Percentiles rank a stretch among this genome's conserved stretches.
phyloP scores from a whole-genome alignment of 139 green algal genomes.

The Chlorella sp. region DNA sequence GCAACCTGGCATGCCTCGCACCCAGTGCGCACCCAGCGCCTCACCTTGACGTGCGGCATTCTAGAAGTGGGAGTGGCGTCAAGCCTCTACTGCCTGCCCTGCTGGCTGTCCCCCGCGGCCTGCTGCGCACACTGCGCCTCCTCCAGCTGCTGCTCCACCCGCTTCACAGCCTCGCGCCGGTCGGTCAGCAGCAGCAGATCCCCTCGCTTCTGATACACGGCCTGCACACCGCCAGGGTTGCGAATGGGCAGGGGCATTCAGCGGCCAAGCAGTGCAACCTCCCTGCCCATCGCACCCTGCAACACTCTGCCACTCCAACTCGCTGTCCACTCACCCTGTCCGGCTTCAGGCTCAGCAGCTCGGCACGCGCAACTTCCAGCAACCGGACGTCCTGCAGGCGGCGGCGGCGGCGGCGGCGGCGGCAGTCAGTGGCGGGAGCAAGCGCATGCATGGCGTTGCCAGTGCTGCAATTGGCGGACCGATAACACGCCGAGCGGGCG shows the following conservation, averaged over 20 bases:
- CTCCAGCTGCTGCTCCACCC: not conserved
- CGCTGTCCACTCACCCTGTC: not conserved
- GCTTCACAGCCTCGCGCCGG: not conserved
- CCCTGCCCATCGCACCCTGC: too few relatives aligned
- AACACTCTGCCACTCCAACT: too few relatives aligned
- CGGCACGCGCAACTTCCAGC: not conserved
- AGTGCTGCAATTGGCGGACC: too few relatives aligned
- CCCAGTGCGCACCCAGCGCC: too few relatives aligned
- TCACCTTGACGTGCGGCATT: too few relatives aligned
- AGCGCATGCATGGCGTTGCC: too few relatives aligned
- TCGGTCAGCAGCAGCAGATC: slow-evolving; percentile 7
- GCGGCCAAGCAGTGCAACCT: too few relatives aligned
- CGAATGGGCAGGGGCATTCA: too few relatives aligned
- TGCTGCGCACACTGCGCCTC: not conserved
- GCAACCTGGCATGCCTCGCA: too few relatives aligned
- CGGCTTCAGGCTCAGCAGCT: slow-evolving; percentile 4
- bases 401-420: too few relatives aligned
- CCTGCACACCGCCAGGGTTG: not conserved
- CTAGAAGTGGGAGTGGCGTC: not conserved
- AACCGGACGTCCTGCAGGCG: not conserved
- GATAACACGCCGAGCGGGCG: not conserved
- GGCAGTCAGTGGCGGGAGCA: not conserved
- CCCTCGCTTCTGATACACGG: slow-evolving; percentile 2
- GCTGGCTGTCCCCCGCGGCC: not conserved
- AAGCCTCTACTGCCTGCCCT: not conserved